These are phyloP conservation scores for Argentina anserina DNA, from an alignment of 306 rosid species.

Conservation along the genomic window DNA sequence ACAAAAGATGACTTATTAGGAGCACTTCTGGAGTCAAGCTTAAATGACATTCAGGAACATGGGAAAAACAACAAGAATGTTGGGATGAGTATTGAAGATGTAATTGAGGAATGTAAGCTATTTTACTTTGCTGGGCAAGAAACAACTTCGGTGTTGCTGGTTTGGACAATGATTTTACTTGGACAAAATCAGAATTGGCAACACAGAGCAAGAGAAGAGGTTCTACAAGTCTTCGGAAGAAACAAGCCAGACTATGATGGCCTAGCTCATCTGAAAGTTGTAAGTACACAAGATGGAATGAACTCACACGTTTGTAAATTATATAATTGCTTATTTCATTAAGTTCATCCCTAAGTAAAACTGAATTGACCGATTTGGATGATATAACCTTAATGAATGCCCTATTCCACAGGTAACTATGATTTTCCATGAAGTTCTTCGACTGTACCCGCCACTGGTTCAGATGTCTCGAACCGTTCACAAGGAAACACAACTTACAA, in stretches of 20 bases:
- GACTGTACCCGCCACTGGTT: conserved; percentile 26
- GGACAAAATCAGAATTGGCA: conserved; percentile 47
- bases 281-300: conserved; percentile 20
- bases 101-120: conserved; percentile 43
- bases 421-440: conserved; percentile 31
- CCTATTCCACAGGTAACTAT: conserved; percentile 24
- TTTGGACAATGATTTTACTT: conserved; percentile 42
- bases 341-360: too few species aligned
- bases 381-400: neutral
- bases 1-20: conserved; percentile 29
- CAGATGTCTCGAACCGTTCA: neutral
- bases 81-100: conserved; percentile 44
- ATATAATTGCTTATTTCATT: neutral
- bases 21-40: conserved; percentile 37
- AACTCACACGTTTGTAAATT: neutral
- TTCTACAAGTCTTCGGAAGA: conserved; percentile 34
- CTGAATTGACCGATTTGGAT: neutral
- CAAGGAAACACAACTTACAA: conserved; percentile 29
- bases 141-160: conserved; percentile 39
- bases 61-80: conserved; percentile 19
- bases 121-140: conserved; percentile 55
- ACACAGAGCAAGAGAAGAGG: conserved; percentile 44
- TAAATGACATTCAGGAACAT: conserved; percentile 22
- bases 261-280: conserved; percentile 34
- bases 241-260: conserved; percentile 32